Evolutionary conservation across 148 eudicot species (phyloP), one percentile per base, ranked within the genome.

Genomic region (Rhododendron ovatum): DNA sequence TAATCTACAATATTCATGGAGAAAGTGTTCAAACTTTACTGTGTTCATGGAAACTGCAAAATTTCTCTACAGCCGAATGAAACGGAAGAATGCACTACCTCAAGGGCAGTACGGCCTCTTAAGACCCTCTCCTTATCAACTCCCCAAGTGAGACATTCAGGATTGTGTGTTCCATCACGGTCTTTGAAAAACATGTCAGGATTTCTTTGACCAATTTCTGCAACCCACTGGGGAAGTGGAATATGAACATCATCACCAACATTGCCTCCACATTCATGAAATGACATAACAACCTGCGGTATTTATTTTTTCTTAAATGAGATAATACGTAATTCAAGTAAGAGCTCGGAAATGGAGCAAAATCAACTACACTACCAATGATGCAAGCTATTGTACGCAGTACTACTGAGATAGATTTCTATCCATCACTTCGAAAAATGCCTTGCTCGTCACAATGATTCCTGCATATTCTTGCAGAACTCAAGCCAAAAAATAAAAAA

Each of bases 201-300:
- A 92, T 96, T 96, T 55, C 81, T 87, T 87, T 86, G 85, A 86
- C 99, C 98, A 79, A 96, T 88, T 89, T 96, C 94, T 82, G 85
- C 86, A 82, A 95, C 88, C 99, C 99, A 96, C 35, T 84, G 85
- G n/a, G 99, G 99, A 30, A 96, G 98, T 39, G 97, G 96, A 87
- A 96, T 96, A 73, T 90, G 90, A 86, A 94, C 94, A 86, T 91
- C 95, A 92, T 95, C 98, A 86, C 96, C 98, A 78, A 95, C 86
- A 88, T 94, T 95, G 76, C 97, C 97, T 89, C 98, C 99, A 90
- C 98, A 95, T 90, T 92, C 96, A 92, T 96, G 99, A 86, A 96
- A 96, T 30, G 98, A 95, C 95, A 95, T 91, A 80, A 96, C 98
- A 61, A 93, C 98, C 98, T 96, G 89, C 71, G 65, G 12, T 63